Conservation (phyloP, 2,329 filamentous ascomycete genomes). For the Pseudohalonectria lignicola region DNA sequence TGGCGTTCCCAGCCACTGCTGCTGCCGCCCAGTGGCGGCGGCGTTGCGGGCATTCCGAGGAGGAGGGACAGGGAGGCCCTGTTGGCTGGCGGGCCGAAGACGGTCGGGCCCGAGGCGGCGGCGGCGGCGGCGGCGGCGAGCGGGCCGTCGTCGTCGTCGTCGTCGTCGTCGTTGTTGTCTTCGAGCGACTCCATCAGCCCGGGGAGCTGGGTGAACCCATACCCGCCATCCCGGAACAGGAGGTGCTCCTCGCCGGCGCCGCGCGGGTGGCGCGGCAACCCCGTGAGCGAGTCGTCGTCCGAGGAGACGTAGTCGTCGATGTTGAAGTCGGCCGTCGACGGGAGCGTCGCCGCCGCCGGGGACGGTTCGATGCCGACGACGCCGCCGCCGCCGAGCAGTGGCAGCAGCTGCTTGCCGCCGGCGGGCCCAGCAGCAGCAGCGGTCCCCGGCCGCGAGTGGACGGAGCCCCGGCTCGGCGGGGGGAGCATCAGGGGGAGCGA, state of each 20-base stretch:
- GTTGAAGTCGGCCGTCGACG: constrained; percentile 15
- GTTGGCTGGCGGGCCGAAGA: not conserved
- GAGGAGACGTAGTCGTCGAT: constrained; percentile 27
- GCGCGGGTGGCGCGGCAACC: constrained; percentile 6
- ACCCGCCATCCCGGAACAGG: constrained; percentile 22
- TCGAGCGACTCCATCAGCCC: constrained; percentile 16
- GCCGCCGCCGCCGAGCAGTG: not conserved
- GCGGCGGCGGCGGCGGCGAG: not conserved
- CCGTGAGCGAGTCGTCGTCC: constrained; percentile 22
- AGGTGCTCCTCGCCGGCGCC: constrained; percentile 23
- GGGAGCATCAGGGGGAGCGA: not conserved
- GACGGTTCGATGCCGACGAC: not conserved
- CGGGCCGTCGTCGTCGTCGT: not conserved
- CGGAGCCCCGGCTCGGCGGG: constrained; percentile 4
- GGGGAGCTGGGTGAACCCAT: constrained; percentile 21
- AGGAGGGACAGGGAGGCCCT: not conserved
- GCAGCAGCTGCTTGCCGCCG: too few species aligned
- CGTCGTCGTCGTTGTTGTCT: not conserved
- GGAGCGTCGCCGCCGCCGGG: constrained; percentile 4
- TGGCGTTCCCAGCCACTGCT: too few species aligned
- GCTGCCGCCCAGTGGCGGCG: too few species aligned
- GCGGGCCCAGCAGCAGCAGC: not conserved
- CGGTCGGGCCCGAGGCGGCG: not conserved
- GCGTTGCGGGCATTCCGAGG: not conserved
- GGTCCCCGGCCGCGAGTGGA: constrained; percentile 5